A percentile compares a stretch with the other conserved stretches of the same genome.
Conservation (phyloP, 371 early-diverging fungal genomes). For the Mucor irregularis region DNA sequence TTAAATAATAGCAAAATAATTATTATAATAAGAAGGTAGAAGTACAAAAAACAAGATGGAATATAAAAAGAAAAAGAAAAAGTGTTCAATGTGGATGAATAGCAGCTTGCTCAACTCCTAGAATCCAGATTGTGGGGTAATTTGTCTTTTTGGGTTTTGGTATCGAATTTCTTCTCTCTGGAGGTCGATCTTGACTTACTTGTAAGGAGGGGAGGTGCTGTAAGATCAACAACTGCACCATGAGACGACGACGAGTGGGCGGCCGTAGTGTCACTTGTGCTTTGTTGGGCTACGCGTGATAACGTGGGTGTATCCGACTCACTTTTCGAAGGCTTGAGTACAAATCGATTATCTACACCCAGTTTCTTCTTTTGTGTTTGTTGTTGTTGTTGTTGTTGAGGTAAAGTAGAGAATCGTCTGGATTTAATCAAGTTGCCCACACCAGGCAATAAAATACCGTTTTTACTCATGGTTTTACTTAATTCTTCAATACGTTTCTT, state of each 20-base stretch:
- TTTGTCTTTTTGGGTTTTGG: neutral
- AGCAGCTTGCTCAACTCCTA: neutral
- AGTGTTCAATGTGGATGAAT: no score
- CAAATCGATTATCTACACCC: no score
- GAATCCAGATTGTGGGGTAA: neutral
- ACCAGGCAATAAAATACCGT: constrained; percentile 22
- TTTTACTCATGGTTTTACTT: neutral
- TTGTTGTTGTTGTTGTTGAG: neutral
- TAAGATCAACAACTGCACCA: neutral
- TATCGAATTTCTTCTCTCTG: constrained; percentile 3
- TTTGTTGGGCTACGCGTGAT: neutral
- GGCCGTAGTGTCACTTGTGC: neutral
- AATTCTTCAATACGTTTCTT: constrained; percentile 12
- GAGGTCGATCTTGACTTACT: constrained; percentile 6
- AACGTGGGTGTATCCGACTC: constrained; percentile 12
- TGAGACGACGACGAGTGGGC: neutral
- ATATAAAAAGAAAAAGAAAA: no score
- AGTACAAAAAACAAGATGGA: no score
- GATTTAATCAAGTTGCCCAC: constrained; percentile 11
- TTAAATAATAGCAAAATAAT: no score
- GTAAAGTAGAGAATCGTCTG: neutral
- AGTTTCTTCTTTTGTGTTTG: neutral
- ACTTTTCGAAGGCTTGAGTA: constrained; percentile 13
- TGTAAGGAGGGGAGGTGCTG: no score
- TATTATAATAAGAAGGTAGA: no score